Evolutionary conservation across 768 basidiomycete genomes (phyloP).

Genomic region (Naganishia randhawae): DNA sequence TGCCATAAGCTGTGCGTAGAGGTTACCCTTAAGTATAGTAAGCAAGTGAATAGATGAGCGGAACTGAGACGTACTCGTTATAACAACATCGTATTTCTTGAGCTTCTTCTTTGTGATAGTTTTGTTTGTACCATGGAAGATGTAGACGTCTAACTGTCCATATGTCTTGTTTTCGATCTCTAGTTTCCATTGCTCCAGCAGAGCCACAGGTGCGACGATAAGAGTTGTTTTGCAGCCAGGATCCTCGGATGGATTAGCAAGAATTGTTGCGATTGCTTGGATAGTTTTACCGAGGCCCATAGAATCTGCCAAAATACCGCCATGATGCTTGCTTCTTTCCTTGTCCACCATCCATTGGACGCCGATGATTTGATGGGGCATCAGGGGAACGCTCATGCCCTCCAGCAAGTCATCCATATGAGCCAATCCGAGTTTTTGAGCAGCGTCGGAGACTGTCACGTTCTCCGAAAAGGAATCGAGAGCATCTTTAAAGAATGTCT

Average conservation of each 20-base stretch:
- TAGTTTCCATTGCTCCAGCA: conserved; percentile 59
- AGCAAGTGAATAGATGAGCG: not conserved
- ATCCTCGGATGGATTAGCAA: conserved; percentile 58
- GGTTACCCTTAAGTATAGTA: not conserved
- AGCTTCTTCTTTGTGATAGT: conserved; percentile 56
- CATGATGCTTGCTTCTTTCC: conserved; percentile 39
- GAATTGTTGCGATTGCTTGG: conserved; percentile 77
- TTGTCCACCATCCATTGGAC: conserved; percentile 71
- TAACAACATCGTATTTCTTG: conserved; percentile 61
- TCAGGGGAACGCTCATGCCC: conserved; percentile 61
- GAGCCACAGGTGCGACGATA: conserved; percentile 64
- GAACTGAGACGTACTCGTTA: conserved; percentile 55
- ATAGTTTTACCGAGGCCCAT: conserved; percentile 98
- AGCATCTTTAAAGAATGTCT: conserved; percentile 40
- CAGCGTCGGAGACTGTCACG: conserved; percentile 60
- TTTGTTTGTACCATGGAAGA: conserved; percentile 65
- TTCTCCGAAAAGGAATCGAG: conserved; percentile 52
- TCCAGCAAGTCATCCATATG: conserved; percentile 56
- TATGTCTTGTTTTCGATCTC: conserved; percentile 66
- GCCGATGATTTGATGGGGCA: conserved; percentile 66
- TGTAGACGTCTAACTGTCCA: conserved; percentile 56
- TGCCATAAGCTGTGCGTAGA: conserved; percentile 49
- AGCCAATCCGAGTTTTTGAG: conserved; percentile 58
- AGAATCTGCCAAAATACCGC: conserved; percentile 56
- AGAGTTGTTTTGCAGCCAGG: conserved; percentile 62